These are phyloP conservation scores for Geosmithia flava DNA, from an alignment of 2,329 filamentous ascomycete genomes.

Conservation along the genomic window DNA sequence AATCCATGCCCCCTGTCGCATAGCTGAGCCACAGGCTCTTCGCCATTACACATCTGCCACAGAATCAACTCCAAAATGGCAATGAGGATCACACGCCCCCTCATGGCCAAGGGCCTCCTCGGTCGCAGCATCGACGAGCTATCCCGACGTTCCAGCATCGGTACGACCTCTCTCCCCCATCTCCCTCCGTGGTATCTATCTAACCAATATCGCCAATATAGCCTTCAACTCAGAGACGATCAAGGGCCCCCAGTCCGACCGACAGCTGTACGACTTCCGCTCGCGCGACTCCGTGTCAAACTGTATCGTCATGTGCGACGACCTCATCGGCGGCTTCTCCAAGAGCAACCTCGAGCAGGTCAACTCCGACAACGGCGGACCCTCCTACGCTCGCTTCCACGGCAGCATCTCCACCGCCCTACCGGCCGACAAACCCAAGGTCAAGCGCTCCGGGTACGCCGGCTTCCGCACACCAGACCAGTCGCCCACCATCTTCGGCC, in stretches of 20 bases:
- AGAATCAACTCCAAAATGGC: background rate
- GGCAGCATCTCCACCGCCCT: conserved; percentile 80
- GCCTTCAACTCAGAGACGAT: conserved; percentile 59
- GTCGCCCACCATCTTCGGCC: conserved; percentile 71
- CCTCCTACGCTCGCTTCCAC: conserved; percentile 66
- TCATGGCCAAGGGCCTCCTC: conserved; percentile 40
- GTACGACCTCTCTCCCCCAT: conserved; percentile 21
- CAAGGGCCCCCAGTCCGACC: conserved; percentile 50
- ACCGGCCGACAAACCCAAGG: conserved; percentile 58
- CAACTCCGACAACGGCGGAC: conserved; percentile 8
- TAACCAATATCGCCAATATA: conserved; percentile 15
- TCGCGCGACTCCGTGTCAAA: conserved; percentile 28
- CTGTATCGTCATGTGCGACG: conserved; percentile 75
- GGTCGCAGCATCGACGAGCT: conserved; percentile 48
- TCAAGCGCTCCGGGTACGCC: conserved; percentile 76
- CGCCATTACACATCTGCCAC: no score
- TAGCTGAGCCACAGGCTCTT: conserved; percentile 2
- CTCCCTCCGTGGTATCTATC: background rate
- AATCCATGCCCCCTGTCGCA: background rate
- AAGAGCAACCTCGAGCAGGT: conserved; percentile 56
- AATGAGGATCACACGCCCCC: conserved; percentile 34
- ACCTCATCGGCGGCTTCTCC: conserved; percentile 78
- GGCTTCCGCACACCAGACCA: conserved; percentile 79
- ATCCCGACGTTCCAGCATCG: conserved; percentile 40
- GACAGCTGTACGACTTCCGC: conserved; percentile 53